Evolutionary conservation across 2,329 filamentous ascomycete genomes (phyloP).

Genomic region (Ascochyta clinopodiicola): DNA sequence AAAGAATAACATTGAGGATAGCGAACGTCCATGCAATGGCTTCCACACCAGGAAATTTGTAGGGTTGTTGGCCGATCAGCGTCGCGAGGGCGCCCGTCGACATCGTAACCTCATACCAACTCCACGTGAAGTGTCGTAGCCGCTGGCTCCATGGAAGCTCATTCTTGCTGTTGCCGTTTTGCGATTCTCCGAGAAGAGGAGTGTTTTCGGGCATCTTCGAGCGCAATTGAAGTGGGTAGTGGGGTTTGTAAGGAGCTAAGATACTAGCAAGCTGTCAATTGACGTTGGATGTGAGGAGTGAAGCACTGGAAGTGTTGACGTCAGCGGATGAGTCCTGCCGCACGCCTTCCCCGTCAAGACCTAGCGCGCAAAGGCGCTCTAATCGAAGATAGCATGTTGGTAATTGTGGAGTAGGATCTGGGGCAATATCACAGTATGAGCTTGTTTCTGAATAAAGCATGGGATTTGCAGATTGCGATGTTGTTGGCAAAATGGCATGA

Average conservation of each 20-base stretch:
- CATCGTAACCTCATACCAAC: slow-evolving; percentile 77
- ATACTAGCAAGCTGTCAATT: background rate
- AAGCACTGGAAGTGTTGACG: slow-evolving; percentile 8
- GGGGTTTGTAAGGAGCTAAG: background rate
- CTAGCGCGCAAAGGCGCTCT: background rate
- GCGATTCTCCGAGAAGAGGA: slow-evolving; percentile 7
- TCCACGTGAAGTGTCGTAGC: slow-evolving; percentile 53
- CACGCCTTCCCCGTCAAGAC: background rate
- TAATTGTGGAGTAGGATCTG: background rate
- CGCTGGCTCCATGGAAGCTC: slow-evolving; percentile 27
- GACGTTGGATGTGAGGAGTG: background rate
- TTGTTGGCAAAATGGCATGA: background rate
- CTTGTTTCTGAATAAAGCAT: background rate
- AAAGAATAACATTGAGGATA: slow-evolving; percentile 70
- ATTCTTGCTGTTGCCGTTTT: slow-evolving; percentile 15
- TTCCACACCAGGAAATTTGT: slow-evolving; percentile 67
- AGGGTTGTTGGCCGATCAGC: slow-evolving; percentile 63
- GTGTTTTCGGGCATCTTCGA: slow-evolving; percentile 13
- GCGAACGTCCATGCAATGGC: slow-evolving; percentile 71
- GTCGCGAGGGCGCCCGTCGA: slow-evolving; percentile 72
- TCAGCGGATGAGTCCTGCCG: slow-evolving; percentile 6
- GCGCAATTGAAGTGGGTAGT: background rate
- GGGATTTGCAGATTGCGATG: background rate
- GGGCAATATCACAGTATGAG: background rate
- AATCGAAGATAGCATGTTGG: background rate